These are phyloP conservation scores for Pneumocystis oryctolagi DNA, from an alignment of 1,139 yeast species.

Conservation along the genomic window DNA sequence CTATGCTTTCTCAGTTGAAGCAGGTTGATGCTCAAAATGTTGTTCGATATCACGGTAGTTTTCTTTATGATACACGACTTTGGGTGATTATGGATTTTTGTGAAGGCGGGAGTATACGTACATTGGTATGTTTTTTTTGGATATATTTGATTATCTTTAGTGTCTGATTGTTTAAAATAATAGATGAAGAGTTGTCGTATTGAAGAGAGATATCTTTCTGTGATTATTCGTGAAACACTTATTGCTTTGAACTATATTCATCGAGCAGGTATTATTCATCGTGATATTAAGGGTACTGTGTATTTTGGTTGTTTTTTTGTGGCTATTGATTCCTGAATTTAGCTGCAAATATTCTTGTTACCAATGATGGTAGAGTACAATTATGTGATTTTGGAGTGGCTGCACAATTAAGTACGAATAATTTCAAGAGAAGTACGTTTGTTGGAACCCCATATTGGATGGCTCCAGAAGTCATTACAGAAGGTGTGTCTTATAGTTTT, in stretches of 20 bases:
- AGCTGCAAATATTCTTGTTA: conserved; percentile 83
- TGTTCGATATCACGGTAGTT: conserved; percentile 83
- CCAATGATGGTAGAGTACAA: conserved; percentile 79
- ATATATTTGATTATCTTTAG: not conserved
- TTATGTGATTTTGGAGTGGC: conserved; percentile 98
- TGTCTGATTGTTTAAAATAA: not conserved
- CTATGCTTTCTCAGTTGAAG: conserved; percentile 66
- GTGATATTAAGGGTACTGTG: conserved; percentile 51
- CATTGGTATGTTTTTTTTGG: conserved; percentile 29
- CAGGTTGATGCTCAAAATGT: conserved; percentile 62
- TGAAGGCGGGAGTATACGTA: conserved; percentile 89
- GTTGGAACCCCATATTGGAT: conserved; percentile 99
- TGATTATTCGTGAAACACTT: conserved; percentile 66
- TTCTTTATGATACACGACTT: conserved; percentile 67
- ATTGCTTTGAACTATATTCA: conserved; percentile 72
- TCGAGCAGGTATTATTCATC: conserved; percentile 77
- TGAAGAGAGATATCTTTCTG: conserved; percentile 70
- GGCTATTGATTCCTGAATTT: not conserved
- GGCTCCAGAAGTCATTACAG: conserved; percentile 98
- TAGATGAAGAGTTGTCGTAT: conserved; percentile 66
- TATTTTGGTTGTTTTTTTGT: not conserved
- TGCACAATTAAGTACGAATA: conserved; percentile 71
- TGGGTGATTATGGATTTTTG: conserved; percentile 98
- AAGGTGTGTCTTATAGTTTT: conserved; percentile 71
- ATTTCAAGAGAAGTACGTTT: conserved; percentile 75